phyloP scores from a whole-genome alignment of 2,329 filamentous ascomycete species.

The Plenodomus biglobosus region DNA sequence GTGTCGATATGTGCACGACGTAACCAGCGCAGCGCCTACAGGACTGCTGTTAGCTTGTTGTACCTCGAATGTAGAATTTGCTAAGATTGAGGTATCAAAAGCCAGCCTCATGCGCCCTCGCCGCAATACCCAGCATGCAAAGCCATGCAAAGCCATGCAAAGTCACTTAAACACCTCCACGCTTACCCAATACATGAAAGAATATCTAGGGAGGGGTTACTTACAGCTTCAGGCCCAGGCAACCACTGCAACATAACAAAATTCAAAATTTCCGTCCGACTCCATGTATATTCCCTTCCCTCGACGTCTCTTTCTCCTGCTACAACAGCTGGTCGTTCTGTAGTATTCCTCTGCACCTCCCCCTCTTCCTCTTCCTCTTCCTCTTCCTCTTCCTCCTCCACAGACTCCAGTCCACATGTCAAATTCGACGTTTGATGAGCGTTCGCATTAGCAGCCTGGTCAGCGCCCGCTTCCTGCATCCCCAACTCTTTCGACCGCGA shows the following conservation, averaged over 20 bases:
- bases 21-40: constrained; percentile 46
- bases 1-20: constrained; percentile 40
- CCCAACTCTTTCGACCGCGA: constrained; percentile 31
- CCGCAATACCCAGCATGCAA: neutral
- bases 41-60: neutral
- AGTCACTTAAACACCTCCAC: no score
- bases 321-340: neutral
- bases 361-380: no score
- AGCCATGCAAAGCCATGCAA: neutral
- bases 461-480: constrained; percentile 16
- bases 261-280: constrained; percentile 58
- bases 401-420: neutral
- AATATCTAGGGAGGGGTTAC: no score
- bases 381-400: constrained; percentile 7
- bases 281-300: constrained; percentile 6
- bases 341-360: constrained; percentile 5
- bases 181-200: neutral
- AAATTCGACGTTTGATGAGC: neutral
- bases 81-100: neutral
- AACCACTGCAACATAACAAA: constrained; percentile 60
- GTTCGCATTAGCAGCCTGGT: neutral
- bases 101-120: neutral
- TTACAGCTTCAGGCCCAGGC: constrained; percentile 59
- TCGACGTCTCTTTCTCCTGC: neutral
- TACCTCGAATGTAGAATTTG: constrained; percentile 24